phyloP scores from a whole-genome alignment of 2,329 filamentous ascomycete genomes.

The Sporothrix brunneoviolacea region DNA sequence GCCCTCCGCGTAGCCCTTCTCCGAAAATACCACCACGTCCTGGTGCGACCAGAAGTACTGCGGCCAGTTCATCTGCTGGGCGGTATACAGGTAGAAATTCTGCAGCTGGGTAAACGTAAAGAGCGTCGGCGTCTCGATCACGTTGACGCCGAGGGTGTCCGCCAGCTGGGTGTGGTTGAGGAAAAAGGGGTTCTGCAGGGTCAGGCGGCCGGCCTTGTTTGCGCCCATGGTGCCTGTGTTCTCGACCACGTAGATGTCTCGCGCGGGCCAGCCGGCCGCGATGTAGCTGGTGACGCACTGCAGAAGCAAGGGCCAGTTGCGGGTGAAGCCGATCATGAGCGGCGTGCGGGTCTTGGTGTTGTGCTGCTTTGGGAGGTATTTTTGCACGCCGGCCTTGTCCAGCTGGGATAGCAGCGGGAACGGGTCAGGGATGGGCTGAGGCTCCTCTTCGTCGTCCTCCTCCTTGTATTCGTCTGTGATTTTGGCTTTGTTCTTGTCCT shows the following conservation, averaged over 20 bases:
- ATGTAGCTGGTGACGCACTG: slow-evolving; percentile 52
- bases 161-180: slow-evolving; percentile 44
- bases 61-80: slow-evolving; percentile 37
- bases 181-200: slow-evolving; percentile 50
- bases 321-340: slow-evolving; percentile 53
- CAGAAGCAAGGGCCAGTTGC: slow-evolving; percentile 47
- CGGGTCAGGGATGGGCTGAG: slow-evolving; percentile 32
- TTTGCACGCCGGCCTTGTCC: slow-evolving; percentile 36
- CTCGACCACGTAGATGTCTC: slow-evolving; percentile 51
- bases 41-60: slow-evolving; percentile 50
- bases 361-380: slow-evolving; percentile 31
- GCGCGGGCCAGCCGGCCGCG: slow-evolving; percentile 51
- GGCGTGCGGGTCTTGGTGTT: slow-evolving; percentile 34
- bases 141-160: slow-evolving; percentile 35
- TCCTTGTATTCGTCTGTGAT: background rate
- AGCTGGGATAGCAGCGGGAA: slow-evolving; percentile 34
- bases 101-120: slow-evolving; percentile 48
- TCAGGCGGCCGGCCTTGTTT: slow-evolving; percentile 41
- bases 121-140: slow-evolving; percentile 43
- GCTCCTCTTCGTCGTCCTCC: background rate
- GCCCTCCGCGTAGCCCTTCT: slow-evolving; percentile 25
- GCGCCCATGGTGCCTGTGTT: slow-evolving; percentile 51
- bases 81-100: slow-evolving; percentile 44
- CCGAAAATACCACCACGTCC: slow-evolving; percentile 41
- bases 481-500: background rate